Conservation (phyloP, 345 rosid species). For the Syzygium aqueum region DNA sequence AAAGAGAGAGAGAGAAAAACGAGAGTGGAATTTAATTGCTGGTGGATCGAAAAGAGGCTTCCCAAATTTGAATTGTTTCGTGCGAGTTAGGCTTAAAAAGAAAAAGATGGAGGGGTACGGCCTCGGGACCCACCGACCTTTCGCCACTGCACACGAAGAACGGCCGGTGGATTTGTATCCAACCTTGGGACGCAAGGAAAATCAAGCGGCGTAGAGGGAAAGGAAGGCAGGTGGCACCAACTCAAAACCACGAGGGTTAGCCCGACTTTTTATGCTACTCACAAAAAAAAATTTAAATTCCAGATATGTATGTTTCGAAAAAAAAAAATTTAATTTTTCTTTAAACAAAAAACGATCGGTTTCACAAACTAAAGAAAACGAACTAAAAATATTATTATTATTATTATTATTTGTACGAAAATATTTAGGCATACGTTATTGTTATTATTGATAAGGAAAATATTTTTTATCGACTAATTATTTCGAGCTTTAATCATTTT, state of each 20-base stretch:
- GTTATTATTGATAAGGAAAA: too few relatives aligned
- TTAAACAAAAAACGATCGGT: too few relatives aligned
- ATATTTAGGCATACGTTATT: too few relatives aligned
- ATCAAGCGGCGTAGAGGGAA: not conserved
- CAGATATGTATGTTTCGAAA: accelerated
- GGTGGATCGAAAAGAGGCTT: too few relatives aligned
- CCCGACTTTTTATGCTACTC: not conserved
- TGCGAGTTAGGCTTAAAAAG: too few relatives aligned
- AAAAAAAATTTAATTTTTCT: too few relatives aligned
- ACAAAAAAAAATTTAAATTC: too few relatives aligned
- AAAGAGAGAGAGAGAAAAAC: accelerated
- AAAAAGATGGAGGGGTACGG: not conserved
- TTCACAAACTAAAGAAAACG: too few relatives aligned
- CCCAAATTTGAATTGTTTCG: not conserved
- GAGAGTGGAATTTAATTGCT: too few relatives aligned
- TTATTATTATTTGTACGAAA: accelerated
- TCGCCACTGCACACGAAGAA: not conserved
- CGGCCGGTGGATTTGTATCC: not conserved
- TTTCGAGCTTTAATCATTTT: too few relatives aligned
- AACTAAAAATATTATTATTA: accelerated
- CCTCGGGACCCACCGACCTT: not conserved
- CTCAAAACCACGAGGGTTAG: not conserved
- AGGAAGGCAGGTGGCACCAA: not conserved
- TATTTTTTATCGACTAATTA: too few relatives aligned
- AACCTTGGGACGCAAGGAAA: too few relatives aligned